Evolutionary conservation across 805 yeast genomes (phyloP).

Genomic region (Vanderwaltozyma tropicalis): DNA sequence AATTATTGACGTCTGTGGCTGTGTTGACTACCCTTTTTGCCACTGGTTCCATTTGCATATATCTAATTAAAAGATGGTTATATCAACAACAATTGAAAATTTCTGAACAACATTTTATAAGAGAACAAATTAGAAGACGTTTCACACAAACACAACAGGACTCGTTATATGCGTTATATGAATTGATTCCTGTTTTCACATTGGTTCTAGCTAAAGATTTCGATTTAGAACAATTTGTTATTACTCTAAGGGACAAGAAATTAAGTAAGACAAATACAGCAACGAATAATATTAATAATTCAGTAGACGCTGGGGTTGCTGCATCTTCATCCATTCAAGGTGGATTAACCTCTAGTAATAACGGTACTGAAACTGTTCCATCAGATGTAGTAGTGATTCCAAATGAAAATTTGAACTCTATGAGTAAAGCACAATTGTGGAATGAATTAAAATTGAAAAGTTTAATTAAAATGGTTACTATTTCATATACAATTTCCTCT

Average conservation of each 20-base stretch:
- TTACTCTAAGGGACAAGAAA: slow-evolving; percentile 18
- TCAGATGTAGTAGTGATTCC: slow-evolving; percentile 6
- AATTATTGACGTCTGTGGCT: slow-evolving; percentile 14
- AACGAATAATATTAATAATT: slow-evolving; percentile 3
- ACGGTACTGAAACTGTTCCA: slow-evolving; percentile 9
- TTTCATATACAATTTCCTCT: slow-evolving; percentile 57
- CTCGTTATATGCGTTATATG: slow-evolving; percentile 72
- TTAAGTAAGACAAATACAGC: slow-evolving; percentile 1
- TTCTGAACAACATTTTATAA: slow-evolving; percentile 47
- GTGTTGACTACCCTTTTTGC: slow-evolving; percentile 18
- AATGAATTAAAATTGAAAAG: slow-evolving; percentile 65
- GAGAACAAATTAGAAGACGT: slow-evolving; percentile 65
- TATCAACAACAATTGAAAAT: slow-evolving; percentile 36
- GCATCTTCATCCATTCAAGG: slow-evolving; percentile 5
- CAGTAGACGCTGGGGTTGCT: slow-evolving; percentile 1
- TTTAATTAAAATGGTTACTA: slow-evolving; percentile 59
- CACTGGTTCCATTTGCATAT: slow-evolving; percentile 19
- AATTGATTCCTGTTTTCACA: slow-evolving; percentile 67
- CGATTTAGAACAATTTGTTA: slow-evolving; percentile 21
- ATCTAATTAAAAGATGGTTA: slow-evolving; percentile 24
- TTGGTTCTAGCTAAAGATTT: slow-evolving; percentile 22
- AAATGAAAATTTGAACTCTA: slow-evolving; percentile 5
- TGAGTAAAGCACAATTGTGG: slow-evolving; percentile 69
- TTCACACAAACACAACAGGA: slow-evolving; percentile 90
- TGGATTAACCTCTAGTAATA: slow-evolving; percentile 14